Conservation (phyloP, 148 eudicot species). For the Diospyros lotus region DNA sequence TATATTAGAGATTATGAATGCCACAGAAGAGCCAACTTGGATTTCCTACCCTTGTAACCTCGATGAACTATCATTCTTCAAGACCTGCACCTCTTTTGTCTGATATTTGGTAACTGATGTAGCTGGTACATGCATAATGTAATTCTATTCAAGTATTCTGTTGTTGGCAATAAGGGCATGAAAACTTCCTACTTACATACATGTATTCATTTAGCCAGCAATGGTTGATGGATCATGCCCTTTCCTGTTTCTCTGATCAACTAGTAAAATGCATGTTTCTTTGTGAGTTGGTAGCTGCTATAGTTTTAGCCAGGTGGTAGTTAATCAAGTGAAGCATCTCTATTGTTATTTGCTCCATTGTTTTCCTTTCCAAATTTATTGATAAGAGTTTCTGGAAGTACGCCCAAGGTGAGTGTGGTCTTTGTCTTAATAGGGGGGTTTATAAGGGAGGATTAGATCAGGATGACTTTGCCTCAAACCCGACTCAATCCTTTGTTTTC, state of each 20-base stretch:
- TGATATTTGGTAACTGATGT: conserved; percentile 6
- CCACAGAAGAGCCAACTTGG: conserved; percentile 25
- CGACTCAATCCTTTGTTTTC: no score
- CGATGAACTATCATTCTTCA: conserved; percentile 7
- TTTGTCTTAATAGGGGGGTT: no score
- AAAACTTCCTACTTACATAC: conserved; percentile 12
- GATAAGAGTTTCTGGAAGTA: no score
- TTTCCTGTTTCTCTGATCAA: neutral
- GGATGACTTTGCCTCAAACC: no score
- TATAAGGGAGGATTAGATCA: no score
- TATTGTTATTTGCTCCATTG: no score
- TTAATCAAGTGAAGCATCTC: no score
- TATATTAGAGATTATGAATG: conserved; percentile 27
- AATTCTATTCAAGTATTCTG: conserved; percentile 9
- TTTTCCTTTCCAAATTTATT: no score
- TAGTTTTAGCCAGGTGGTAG: no score
- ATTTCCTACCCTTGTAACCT: neutral
- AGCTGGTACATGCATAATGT: conserved; percentile 6
- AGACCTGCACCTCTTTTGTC: neutral
- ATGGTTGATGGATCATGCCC: conserved; percentile 26
- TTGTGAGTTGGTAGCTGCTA: neutral
- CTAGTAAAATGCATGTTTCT: neutral
- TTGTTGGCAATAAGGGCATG: neutral
- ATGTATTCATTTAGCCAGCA: conserved; percentile 29
- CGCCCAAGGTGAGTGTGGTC: no score